phyloP scores from a whole-genome alignment of 371 early-diverging fungal species.

The Mucor circinelloides region DNA sequence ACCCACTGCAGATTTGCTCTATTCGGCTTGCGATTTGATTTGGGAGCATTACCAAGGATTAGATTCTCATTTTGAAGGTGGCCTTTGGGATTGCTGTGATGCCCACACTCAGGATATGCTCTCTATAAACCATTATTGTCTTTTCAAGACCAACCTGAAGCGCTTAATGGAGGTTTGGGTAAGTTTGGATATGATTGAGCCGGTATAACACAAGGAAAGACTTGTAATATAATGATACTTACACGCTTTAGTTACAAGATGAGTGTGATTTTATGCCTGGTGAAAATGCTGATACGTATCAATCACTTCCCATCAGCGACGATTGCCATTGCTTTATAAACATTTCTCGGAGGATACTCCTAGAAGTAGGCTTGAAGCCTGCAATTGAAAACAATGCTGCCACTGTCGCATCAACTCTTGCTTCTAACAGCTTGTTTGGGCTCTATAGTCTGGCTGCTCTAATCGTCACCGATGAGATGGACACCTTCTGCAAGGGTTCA shows the following conservation, averaged over 20 bases:
- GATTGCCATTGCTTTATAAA: neutral
- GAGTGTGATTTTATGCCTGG: neutral
- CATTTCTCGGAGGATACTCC: neutral
- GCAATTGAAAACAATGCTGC: neutral
- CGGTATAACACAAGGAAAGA: neutral
- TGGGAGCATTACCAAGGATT: neutral
- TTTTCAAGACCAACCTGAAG: neutral
- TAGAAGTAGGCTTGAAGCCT: neutral
- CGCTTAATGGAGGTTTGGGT: neutral
- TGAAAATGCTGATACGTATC: neutral
- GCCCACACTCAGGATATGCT: neutral
- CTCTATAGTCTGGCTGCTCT: neutral
- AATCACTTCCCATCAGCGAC: neutral
- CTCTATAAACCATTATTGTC: neutral
- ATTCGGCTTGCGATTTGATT: neutral
- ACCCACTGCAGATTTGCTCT: neutral
- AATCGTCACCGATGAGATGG: neutral
- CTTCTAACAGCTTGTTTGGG: neutral
- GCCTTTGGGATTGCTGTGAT: neutral
- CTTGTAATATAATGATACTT: too few relatives aligned
- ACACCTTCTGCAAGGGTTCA: neutral
- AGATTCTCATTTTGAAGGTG: neutral
- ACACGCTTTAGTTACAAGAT: neutral
- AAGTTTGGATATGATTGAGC: neutral
- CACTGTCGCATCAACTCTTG: neutral